Evolutionary conservation across 306 rosid species (phyloP).

Genomic region (Sindora glabra): DNA sequence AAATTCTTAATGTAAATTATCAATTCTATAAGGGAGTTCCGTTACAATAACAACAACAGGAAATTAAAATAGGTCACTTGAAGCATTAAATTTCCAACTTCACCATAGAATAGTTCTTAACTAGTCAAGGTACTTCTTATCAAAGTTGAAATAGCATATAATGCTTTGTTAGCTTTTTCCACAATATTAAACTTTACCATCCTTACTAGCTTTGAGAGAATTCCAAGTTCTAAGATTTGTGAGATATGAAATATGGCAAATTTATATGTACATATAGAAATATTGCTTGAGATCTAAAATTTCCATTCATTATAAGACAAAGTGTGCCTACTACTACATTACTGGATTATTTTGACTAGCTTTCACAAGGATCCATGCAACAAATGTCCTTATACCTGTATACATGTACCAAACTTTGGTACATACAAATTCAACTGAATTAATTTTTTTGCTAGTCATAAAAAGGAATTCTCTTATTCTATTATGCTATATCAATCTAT

Average conservation of each 20-base stretch:
- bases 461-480: too few relatives aligned
- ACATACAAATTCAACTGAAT: not conserved
- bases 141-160: conserved; percentile 84
- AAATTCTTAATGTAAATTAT: not conserved
- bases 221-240: conserved; percentile 69
- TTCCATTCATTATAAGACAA: not conserved
- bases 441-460: not conserved
- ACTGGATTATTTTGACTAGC: conserved; percentile 77
- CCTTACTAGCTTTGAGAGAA: conserved; percentile 47
- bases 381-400: conserved; percentile 47
- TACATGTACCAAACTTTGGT: not conserved
- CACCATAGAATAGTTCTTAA: conserved; percentile 58
- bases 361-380: conserved; percentile 86
- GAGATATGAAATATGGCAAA: conserved; percentile 3
- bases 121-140: conserved; percentile 45
- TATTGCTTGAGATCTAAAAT: not conserved
- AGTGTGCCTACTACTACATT: conserved; percentile 65
- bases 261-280: too few relatives aligned
- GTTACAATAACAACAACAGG: not conserved
- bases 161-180: conserved; percentile 80
- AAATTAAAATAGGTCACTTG: conserved; percentile 41
- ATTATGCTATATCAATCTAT: too few relatives aligned
- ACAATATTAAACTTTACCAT: conserved; percentile 53
- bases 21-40: not conserved
- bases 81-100: conserved; percentile 53